Evolutionary conservation across 257 asterid genomes (phyloP).

Genomic region (Anisodus tanguticus): DNA sequence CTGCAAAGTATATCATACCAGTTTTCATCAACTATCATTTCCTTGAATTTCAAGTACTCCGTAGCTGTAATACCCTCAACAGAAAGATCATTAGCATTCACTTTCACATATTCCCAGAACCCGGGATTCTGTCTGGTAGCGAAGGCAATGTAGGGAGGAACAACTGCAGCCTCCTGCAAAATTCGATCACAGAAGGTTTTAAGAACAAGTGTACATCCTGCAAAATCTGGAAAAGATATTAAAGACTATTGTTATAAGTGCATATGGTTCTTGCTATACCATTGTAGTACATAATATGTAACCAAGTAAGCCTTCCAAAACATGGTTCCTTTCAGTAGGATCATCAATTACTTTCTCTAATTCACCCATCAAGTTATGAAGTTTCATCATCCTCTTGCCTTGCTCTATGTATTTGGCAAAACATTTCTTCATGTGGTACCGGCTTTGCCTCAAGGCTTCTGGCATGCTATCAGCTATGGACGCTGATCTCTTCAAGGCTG

Average conservation of each 20-base stretch:
- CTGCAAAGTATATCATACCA: slow-evolving; percentile 50
- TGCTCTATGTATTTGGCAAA: slow-evolving; percentile 70
- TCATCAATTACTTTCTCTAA: slow-evolving; percentile 82
- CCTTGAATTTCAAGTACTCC: slow-evolving; percentile 84
- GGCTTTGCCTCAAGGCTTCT: slow-evolving; percentile 86
- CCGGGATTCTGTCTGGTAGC: slow-evolving; percentile 89
- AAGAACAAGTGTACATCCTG: background rate
- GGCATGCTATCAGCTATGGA: slow-evolving; percentile 83
- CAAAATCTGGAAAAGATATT: background rate
- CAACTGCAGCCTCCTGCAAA: slow-evolving; percentile 85
- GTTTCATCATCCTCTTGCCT: slow-evolving; percentile 75
- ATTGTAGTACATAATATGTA: slow-evolving; percentile 90
- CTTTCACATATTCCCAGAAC: slow-evolving; percentile 88
- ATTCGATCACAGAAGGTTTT: background rate
- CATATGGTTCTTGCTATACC: slow-evolving; percentile 39
- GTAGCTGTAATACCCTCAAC: slow-evolving; percentile 76
- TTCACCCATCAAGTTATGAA: slow-evolving; percentile 71
- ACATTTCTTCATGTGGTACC: slow-evolving; percentile 89
- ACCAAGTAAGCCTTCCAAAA: slow-evolving; percentile 80
- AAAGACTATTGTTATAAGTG: background rate
- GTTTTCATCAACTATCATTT: slow-evolving; percentile 65
- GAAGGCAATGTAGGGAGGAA: slow-evolving; percentile 86
- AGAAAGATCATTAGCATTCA: slow-evolving; percentile 73
- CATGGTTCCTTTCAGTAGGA: slow-evolving; percentile 59
- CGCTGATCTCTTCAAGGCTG: slow-evolving; percentile 68